A percentile compares a stretch with the other conserved stretches of the same genome.
These are phyloP conservation scores for Sungouiella blattae DNA, from an alignment of 805 yeast species.

Conservation along the genomic window DNA sequence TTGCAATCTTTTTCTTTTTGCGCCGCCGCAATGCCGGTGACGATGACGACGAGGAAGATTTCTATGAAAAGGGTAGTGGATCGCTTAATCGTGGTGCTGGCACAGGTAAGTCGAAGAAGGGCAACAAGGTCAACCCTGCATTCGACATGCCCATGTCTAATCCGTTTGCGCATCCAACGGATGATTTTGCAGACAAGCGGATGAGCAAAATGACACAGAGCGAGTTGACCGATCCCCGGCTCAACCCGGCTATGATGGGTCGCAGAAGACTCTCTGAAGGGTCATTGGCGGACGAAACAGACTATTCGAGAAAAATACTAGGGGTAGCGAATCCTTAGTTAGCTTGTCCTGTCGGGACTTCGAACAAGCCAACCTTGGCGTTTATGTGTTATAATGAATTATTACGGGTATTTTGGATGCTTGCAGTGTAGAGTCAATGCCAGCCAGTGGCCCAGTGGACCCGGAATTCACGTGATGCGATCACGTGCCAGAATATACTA, in stretches of 20 bases:
- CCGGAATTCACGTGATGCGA: too few relatives aligned
- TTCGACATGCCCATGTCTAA: constrained; percentile 44
- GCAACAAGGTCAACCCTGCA: constrained; percentile 23
- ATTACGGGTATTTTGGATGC: too few relatives aligned
- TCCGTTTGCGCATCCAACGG: constrained; percentile 64
- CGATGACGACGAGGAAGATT: constrained; percentile 44
- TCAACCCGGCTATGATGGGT: constrained; percentile 76
- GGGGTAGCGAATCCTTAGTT: constrained; percentile 82
- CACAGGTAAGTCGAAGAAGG: constrained; percentile 24
- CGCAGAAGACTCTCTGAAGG: constrained; percentile 84
- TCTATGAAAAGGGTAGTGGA: constrained; percentile 23
- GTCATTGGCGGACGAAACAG: constrained; percentile 80
- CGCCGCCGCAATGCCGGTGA: constrained; percentile 47
- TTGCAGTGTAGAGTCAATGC: too few relatives aligned
- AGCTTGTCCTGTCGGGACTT: too few relatives aligned
- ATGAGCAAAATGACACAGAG: constrained; percentile 13
- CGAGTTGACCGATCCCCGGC: constrained; percentile 50
- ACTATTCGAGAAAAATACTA: constrained; percentile 73
- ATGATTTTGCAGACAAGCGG: constrained; percentile 31
- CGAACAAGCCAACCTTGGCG: neutral
- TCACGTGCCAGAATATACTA: too few relatives aligned
- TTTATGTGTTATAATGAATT: too few relatives aligned
- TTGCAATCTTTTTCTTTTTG: constrained; percentile 27
- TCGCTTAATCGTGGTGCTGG: constrained; percentile 42
- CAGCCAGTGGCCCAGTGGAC: too few relatives aligned